A percentile compares a stretch with the other conserved stretches of the same genome.
Conservation (phyloP, 441 rosid species). For the Gossypium lobatum region DNA sequence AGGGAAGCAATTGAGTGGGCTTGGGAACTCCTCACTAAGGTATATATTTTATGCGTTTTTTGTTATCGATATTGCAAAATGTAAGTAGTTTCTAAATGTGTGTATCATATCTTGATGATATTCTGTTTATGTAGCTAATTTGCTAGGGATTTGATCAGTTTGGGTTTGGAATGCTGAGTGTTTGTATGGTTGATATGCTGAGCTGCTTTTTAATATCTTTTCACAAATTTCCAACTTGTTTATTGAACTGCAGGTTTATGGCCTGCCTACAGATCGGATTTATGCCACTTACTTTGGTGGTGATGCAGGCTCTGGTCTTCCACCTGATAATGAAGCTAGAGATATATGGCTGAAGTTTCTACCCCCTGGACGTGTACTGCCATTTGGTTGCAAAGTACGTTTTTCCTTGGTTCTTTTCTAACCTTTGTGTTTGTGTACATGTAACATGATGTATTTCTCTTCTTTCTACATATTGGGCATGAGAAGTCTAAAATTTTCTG, state of each 20-base stretch:
- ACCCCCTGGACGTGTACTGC: conserved; percentile 73
- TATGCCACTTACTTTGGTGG: conserved; percentile 99
- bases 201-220: neutral
- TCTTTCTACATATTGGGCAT: neutral
- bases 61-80: neutral
- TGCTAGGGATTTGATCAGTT: neutral
- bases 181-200: neutral
- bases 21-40: conserved; percentile 91
- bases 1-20: conserved; percentile 90
- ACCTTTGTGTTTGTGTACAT: neutral
- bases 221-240: neutral
- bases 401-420: neutral
- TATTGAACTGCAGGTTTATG: conserved; percentile 49
- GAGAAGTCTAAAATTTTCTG: neutral
- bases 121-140: neutral
- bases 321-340: conserved; percentile 84
- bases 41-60: conserved; percentile 12
- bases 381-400: conserved; percentile 89
- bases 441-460: neutral
- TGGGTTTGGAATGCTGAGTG: neutral
- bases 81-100: neutral
- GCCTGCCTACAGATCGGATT: conserved; percentile 66
- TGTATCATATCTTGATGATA: neutral
- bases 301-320: conserved; percentile 82
- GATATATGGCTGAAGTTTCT: conserved; percentile 75